These are phyloP conservation scores for Hymenotorrendiella dingleyae DNA, from an alignment of 2,329 filamentous ascomycete species.

Conservation along the genomic window DNA sequence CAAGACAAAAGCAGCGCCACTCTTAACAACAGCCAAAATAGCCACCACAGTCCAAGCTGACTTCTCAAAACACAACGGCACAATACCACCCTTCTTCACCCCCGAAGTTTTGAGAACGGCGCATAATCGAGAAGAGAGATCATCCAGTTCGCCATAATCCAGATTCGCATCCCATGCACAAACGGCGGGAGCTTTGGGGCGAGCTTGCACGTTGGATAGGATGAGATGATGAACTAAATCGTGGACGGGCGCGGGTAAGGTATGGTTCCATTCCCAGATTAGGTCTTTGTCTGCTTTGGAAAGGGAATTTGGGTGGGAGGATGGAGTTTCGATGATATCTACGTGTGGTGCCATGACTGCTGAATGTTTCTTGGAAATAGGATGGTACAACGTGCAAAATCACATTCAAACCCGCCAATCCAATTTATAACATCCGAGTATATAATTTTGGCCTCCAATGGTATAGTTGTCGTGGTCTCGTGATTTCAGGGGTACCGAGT, in stretches of 20 bases:
- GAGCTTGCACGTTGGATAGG: neutral
- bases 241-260: neutral
- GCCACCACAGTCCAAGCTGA: constrained; percentile 22
- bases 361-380: no score
- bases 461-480: no score
- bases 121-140: constrained; percentile 14
- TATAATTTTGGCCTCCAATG: no score
- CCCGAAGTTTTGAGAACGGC: constrained; percentile 6
- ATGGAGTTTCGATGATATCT: no score
- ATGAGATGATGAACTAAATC: constrained; percentile 7
- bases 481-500: no score
- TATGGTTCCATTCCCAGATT: constrained; percentile 7
- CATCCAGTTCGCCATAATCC: constrained; percentile 16
- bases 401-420: no score
- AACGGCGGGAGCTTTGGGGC: constrained; percentile 10
- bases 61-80: constrained; percentile 26
- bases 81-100: constrained; percentile 9
- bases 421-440: no score
- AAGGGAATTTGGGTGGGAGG: no score
- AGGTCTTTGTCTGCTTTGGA: no score
- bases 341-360: no score
- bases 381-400: no score
- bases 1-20: constrained; percentile 24
- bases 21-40: constrained; percentile 23
- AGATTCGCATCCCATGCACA: constrained; percentile 28